Evolutionary conservation across 2,329 filamentous ascomycete genomes (phyloP).

Genomic region (Trichoderma gracile): DNA sequence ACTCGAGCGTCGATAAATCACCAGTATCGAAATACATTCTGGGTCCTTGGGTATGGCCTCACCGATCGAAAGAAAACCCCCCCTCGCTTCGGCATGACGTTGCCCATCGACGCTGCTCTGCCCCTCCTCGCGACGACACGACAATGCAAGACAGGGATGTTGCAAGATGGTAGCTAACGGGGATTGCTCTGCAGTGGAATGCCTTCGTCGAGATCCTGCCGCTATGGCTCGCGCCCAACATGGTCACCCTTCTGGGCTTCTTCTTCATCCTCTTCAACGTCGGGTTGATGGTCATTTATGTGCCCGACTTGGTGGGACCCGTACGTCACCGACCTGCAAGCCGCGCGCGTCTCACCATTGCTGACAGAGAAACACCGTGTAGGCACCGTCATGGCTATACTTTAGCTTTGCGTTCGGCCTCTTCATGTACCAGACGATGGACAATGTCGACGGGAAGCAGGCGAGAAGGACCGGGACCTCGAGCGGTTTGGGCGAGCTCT

Average conservation of each 20-base stretch:
- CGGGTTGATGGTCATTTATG: constrained; percentile 68
- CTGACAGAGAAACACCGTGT: constrained; percentile 5
- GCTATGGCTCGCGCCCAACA: constrained; percentile 95
- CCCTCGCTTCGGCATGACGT: constrained; percentile 12
- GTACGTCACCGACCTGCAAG: constrained; percentile 51
- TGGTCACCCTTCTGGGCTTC: constrained; percentile 95
- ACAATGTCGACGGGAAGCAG: constrained; percentile 98
- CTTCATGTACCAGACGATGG: constrained; percentile 99
- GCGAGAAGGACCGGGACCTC: constrained; percentile 92
- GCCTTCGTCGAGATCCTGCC: constrained; percentile 88
- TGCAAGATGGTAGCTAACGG: constrained; percentile 23
- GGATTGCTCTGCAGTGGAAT: constrained; percentile 73
- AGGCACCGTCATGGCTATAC: constrained; percentile 90
- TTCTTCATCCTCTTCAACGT: constrained; percentile 90
- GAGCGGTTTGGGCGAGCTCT: constrained; percentile 90
- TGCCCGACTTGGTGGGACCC: constrained; percentile 89
- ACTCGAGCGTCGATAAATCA: constrained; percentile 95
- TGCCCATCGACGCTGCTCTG: neutral
- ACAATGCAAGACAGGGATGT: neutral
- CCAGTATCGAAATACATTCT: constrained; percentile 91
- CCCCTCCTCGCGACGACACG: constrained; percentile 3
- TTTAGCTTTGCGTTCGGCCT: constrained; percentile 93
- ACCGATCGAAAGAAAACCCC: neutral
- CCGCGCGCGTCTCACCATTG: neutral
- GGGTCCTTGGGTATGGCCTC: constrained; percentile 78